phyloP scores from a whole-genome alignment of 176 grass and related monocot species.

The Raddia distichophylla region DNA sequence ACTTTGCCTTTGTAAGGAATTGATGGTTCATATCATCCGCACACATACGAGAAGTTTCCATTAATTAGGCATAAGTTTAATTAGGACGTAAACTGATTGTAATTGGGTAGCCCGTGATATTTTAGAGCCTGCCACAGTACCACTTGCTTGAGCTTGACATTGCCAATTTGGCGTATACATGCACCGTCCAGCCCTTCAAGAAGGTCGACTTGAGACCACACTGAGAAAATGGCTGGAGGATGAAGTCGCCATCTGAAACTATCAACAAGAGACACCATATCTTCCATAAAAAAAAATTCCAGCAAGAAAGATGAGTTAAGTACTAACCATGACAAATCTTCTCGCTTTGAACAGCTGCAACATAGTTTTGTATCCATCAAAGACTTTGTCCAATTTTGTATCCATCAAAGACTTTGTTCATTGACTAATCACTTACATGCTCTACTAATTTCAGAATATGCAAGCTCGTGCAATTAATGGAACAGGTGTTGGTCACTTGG shows the following conservation, averaged over 20 bases:
- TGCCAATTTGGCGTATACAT: background rate
- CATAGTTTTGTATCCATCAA: too few species aligned
- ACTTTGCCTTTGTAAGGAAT: too few species aligned
- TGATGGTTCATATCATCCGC: too few species aligned
- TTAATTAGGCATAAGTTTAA: background rate
- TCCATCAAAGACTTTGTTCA: background rate
- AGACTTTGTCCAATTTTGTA: too few species aligned
- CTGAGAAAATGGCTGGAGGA: background rate
- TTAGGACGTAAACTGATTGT: background rate
- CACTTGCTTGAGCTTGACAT: background rate
- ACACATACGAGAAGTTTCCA: too few species aligned
- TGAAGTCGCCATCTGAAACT: background rate
- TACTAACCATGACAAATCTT: conserved; percentile 9
- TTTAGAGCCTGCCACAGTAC: background rate
- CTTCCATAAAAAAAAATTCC: background rate
- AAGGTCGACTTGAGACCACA: background rate
- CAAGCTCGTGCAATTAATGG: background rate
- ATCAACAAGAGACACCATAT: background rate
- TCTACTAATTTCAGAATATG: background rate
- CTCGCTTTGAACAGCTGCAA: background rate
- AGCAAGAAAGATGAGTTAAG: background rate
- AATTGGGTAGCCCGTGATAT: background rate
- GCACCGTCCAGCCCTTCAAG: background rate
- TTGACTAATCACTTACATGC: background rate
- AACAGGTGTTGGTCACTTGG: background rate